phyloP scores from a whole-genome alignment of 1,139 yeast genomes.

The Nakaseomyces delphensis region DNA sequence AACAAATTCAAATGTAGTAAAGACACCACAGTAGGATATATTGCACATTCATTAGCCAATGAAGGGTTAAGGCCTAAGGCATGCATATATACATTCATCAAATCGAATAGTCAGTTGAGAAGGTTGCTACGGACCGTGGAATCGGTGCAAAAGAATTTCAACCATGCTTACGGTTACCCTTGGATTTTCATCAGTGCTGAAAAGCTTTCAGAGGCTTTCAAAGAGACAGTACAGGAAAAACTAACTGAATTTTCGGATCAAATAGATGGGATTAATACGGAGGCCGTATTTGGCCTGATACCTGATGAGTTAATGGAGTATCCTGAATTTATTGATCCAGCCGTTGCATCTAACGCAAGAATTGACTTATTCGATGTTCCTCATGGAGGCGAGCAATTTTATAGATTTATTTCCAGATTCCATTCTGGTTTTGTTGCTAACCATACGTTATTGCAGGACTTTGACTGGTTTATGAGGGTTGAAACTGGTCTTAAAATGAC shows the following conservation, averaged over 20 bases:
- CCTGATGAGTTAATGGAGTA: slow-evolving; percentile 41
- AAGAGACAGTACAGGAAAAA: slow-evolving; percentile 15
- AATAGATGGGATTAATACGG: slow-evolving; percentile 1
- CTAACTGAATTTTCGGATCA: background rate
- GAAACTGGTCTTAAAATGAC: slow-evolving; percentile 73
- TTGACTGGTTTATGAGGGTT: slow-evolving; percentile 88
- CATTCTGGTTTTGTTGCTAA: slow-evolving; percentile 84
- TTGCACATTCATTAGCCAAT: slow-evolving; percentile 2
- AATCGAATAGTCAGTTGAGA: slow-evolving; percentile 55
- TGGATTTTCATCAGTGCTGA: slow-evolving; percentile 66
- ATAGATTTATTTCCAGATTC: slow-evolving; percentile 82
- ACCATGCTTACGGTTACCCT: slow-evolving; percentile 52
- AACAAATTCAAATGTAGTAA: background rate
- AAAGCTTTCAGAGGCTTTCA: slow-evolving; percentile 41
- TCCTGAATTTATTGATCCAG: slow-evolving; percentile 54
- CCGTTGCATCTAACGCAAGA: slow-evolving; percentile 46
- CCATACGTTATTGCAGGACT: slow-evolving; percentile 59
- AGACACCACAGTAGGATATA: slow-evolving; percentile 1
- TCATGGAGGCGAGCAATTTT: slow-evolving; percentile 55
- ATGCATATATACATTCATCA: slow-evolving; percentile 49
- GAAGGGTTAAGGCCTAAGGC: slow-evolving; percentile 5
- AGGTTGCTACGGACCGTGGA: slow-evolving; percentile 51
- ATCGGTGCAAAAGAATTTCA: slow-evolving; percentile 63
- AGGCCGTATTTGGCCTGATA: slow-evolving; percentile 13
- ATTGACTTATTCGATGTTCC: slow-evolving; percentile 45